Percentiles rank a stretch among this genome's conserved stretches.
These are phyloP conservation scores for Pleochaeta shiraiana DNA, from an alignment of 2,329 filamentous ascomycete species.

Conservation along the genomic window DNA sequence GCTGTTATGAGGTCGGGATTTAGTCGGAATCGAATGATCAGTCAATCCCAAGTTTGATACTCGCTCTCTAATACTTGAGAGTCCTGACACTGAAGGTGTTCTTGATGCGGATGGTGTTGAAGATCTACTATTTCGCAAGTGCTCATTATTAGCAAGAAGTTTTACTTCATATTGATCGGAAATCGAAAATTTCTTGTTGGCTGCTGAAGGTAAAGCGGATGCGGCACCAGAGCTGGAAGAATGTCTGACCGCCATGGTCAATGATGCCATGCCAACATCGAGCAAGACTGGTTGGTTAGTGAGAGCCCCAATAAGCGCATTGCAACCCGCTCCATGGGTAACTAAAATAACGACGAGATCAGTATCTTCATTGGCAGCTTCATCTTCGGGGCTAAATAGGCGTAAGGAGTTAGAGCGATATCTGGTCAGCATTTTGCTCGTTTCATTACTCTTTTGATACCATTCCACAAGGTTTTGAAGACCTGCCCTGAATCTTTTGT, in stretches of 20 bases:
- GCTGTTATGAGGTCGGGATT: constrained; percentile 9
- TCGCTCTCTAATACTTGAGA: constrained; percentile 14
- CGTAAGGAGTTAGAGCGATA: constrained; percentile 19
- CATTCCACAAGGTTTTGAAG: constrained; percentile 61
- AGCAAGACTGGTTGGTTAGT: constrained; percentile 80
- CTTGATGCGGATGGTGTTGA: constrained; percentile 20
- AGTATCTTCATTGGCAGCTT: constrained; percentile 35
- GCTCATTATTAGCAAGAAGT: constrained; percentile 52
- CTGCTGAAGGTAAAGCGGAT: constrained; percentile 21
- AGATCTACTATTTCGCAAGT: constrained; percentile 29
- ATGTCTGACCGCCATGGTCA: constrained; percentile 67
- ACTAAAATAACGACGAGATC: constrained; percentile 72
- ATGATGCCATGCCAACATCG: constrained; percentile 72
- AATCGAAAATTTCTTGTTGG: constrained; percentile 22
- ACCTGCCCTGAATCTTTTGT: constrained; percentile 66
- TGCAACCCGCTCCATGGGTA: constrained; percentile 89
- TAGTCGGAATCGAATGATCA: constrained; percentile 18
- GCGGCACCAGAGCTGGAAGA: constrained; percentile 15
- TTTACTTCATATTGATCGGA: constrained; percentile 50
- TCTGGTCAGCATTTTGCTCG: constrained; percentile 29
- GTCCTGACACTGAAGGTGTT: constrained; percentile 16
- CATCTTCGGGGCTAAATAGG: constrained; percentile 17
- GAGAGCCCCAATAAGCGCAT: constrained; percentile 79
- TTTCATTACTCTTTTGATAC: constrained; percentile 41
- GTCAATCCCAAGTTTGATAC: constrained; percentile 10